These are phyloP conservation scores for Leucosporidium creatinivorum DNA, from an alignment of 768 basidiomycete genomes.

Conservation along the genomic window DNA sequence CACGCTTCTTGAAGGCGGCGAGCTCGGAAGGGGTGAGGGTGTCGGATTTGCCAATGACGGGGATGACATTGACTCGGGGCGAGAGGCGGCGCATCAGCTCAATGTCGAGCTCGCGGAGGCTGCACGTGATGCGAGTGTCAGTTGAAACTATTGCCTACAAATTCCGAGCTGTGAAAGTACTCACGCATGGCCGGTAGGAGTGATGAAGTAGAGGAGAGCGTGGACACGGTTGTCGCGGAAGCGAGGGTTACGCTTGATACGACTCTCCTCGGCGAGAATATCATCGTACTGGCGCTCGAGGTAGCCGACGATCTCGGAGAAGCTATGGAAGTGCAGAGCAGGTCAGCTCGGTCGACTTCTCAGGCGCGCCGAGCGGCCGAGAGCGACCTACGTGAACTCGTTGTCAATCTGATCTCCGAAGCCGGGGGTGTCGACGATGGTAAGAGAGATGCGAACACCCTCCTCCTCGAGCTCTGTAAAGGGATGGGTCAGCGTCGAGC, in stretches of 20 bases:
- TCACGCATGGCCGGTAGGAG: constrained; percentile 94
- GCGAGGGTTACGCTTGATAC: constrained; percentile 98
- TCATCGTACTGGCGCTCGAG: constrained; percentile 99
- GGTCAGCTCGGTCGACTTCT: not conserved
- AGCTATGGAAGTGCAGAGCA: constrained; percentile 48
- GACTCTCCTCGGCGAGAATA: constrained; percentile 93
- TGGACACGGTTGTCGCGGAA: constrained; percentile 98
- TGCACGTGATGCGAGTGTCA: constrained; percentile 13
- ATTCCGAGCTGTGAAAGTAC: constrained; percentile 37
- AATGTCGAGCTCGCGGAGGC: constrained; percentile 93
- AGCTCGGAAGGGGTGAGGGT: constrained; percentile 88
- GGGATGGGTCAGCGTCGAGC: not conserved
- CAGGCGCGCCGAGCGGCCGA: not conserved
- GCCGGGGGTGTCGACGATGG: constrained; percentile 96
- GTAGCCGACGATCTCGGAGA: constrained; percentile 92
- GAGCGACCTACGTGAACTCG: constrained; percentile 77
- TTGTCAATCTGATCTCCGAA: constrained; percentile 99
- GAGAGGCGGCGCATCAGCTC: constrained; percentile 97
- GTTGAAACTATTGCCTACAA: not conserved
- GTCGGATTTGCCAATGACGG: constrained; percentile 92
- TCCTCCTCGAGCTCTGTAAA: constrained; percentile 88
- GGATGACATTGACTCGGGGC: constrained; percentile 96
- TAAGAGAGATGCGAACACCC: constrained; percentile 93
- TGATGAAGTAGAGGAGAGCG: constrained; percentile 94
- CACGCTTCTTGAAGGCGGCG: constrained; percentile 89